Conservation (phyloP, 805 yeast genomes). For the Candida suzukii region DNA sequence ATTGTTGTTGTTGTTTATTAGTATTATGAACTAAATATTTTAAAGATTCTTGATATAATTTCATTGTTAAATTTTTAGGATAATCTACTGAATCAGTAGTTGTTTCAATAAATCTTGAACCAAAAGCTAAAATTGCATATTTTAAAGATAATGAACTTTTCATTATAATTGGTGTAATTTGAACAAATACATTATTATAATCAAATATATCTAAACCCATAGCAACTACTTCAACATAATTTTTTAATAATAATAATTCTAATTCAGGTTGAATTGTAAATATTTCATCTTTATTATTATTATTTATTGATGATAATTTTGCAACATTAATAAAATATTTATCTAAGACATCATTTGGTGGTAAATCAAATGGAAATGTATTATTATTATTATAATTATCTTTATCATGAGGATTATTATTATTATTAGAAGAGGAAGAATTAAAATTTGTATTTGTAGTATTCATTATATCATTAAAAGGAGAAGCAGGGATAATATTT, state of each 20-base stretch:
- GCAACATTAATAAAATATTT: slow-evolving; percentile 16
- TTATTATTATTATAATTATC: slow-evolving; percentile 1
- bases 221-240: slow-evolving; percentile 31
- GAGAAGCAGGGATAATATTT: too few relatives aligned
- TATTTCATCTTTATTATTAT: slow-evolving; percentile 5
- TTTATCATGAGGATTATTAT: too few relatives aligned
- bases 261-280: slow-evolving; percentile 11
- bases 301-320: slow-evolving; percentile 8
- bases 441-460: too few relatives aligned
- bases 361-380: slow-evolving; percentile 5
- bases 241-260: slow-evolving; percentile 22
- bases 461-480: too few relatives aligned
- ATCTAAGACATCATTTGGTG: slow-evolving; percentile 12
- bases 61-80: slow-evolving; percentile 16
- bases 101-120: slow-evolving; percentile 13
- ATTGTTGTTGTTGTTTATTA: slow-evolving; percentile 2
- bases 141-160: slow-evolving; percentile 10
- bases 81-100: slow-evolving; percentile 8
- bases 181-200: slow-evolving; percentile 9
- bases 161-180: slow-evolving; percentile 11
- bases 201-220: slow-evolving; percentile 34
- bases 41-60: slow-evolving; percentile 27
- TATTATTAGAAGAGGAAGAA: too few relatives aligned
- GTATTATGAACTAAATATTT: slow-evolving; percentile 18
- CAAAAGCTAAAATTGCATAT: slow-evolving; percentile 15